Conservation (phyloP, 331 rosid species). For the Prunus yedoensis region DNA sequence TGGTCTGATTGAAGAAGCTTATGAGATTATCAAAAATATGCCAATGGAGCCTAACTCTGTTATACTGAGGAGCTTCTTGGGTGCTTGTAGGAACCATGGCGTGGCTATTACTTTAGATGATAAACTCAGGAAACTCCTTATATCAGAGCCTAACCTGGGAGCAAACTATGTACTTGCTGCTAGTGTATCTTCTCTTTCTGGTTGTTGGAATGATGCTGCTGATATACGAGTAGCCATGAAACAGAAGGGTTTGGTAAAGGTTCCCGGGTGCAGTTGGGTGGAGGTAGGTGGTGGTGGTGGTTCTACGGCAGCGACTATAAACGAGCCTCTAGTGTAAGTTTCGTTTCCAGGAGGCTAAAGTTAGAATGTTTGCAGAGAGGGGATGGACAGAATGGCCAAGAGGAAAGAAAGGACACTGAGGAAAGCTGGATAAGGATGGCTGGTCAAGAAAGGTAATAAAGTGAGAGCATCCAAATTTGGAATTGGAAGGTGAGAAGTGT, state of each 20-base stretch:
- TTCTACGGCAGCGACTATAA: neutral
- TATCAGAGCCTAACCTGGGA: slow-evolving; percentile 53
- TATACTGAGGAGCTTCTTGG: slow-evolving; percentile 55
- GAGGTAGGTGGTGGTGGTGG: slow-evolving; percentile 34
- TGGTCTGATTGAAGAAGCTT: slow-evolving; percentile 54
- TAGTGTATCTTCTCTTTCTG: slow-evolving; percentile 42
- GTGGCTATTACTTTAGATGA: slow-evolving; percentile 39
- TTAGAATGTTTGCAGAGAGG: neutral
- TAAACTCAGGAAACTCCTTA: slow-evolving; percentile 34
- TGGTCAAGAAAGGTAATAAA: neutral
- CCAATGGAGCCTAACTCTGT: slow-evolving; percentile 55
- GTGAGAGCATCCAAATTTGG: neutral
- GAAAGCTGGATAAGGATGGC: neutral
- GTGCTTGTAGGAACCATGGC: slow-evolving; percentile 51
- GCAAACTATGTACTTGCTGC: slow-evolving; percentile 58
- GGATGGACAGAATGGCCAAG: neutral
- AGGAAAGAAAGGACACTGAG: neutral
- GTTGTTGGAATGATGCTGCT: slow-evolving; percentile 52
- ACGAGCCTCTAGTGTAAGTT: neutral
- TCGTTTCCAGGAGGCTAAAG: neutral
- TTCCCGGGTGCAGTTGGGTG: slow-evolving; percentile 68
- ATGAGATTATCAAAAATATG: slow-evolving; percentile 50
- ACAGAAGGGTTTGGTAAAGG: slow-evolving; percentile 49
- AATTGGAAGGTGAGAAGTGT: neutral
- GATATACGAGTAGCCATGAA: slow-evolving; percentile 56